A percentile compares a stretch with the other conserved stretches of the same genome.
phyloP scores from a whole-genome alignment of 768 basidiomycete species.

The Mycena alexandri region DNA sequence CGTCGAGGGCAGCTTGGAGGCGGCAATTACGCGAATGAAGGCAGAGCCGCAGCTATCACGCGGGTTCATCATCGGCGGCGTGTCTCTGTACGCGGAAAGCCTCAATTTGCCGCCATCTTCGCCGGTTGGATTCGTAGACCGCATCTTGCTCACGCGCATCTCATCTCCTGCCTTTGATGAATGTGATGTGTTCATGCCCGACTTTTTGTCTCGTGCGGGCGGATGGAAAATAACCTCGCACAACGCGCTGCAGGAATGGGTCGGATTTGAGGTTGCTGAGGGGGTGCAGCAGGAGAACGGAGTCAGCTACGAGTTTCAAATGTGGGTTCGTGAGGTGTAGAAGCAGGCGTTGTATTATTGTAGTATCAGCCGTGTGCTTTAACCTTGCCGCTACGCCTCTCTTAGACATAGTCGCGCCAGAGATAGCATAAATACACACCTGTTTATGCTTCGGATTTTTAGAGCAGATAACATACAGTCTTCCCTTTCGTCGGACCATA shows the following conservation, averaged over 20 bases:
- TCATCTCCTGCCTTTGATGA: slow-evolving; percentile 78
- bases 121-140: slow-evolving; percentile 68
- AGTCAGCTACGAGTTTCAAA: slow-evolving; percentile 91
- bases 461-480: slow-evolving; percentile 91
- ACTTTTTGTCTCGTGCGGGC: slow-evolving; percentile 61
- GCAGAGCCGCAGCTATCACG: slow-evolving; percentile 56
- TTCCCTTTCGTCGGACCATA: slow-evolving; percentile 89
- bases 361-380: slow-evolving; percentile 39
- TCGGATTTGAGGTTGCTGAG: slow-evolving; percentile 80
- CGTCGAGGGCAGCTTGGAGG: slow-evolving; percentile 49
- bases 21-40: slow-evolving; percentile 52
- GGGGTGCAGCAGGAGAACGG: slow-evolving; percentile 88
- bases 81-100: slow-evolving; percentile 81
- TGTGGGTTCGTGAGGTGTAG: slow-evolving; percentile 79
- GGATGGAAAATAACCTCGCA: slow-evolving; percentile 73
- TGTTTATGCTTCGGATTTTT: slow-evolving; percentile 99
- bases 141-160: slow-evolving; percentile 90
- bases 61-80: slow-evolving; percentile 93
- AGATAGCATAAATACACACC: slow-evolving; percentile 58
- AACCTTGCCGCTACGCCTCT: slow-evolving; percentile 74
- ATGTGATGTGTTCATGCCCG: slow-evolving; percentile 91
- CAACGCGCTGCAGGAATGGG: slow-evolving; percentile 79
- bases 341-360: not conserved
- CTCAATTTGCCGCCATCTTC: slow-evolving; percentile 58
- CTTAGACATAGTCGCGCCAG: slow-evolving; percentile 10